Percentiles rank a stretch among this genome's conserved stretches.
Evolutionary conservation across 1,284 basidiomycete species (phyloP).

Genomic region (Vanrija sp.): DNA sequence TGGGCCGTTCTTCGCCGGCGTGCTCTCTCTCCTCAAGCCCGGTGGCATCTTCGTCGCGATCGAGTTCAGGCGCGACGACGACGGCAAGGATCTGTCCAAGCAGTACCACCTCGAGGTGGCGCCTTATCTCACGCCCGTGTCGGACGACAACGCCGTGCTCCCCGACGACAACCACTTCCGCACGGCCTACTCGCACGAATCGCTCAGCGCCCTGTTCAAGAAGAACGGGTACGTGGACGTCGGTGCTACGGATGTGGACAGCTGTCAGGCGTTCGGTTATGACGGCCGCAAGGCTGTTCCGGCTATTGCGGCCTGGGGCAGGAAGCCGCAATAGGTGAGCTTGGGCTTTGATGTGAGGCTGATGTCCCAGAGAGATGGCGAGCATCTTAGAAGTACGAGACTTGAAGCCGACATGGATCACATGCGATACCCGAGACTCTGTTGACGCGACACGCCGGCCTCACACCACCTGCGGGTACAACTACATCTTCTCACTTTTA

Average conservation of each 20-base stretch:
- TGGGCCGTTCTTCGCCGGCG: slow-evolving; percentile 6
- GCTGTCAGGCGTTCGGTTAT: not conserved
- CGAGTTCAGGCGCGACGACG: slow-evolving; percentile 16
- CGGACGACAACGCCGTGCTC: slow-evolving; percentile 4
- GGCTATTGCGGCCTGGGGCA: not conserved
- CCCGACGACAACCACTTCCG: not conserved
- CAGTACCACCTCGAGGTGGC: slow-evolving; percentile 7
- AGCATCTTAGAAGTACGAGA: too few species aligned
- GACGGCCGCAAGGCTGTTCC: not conserved
- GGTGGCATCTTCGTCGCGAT: slow-evolving; percentile 10
- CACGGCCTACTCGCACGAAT: not conserved
- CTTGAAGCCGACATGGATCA: too few species aligned
- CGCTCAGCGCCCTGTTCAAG: not conserved
- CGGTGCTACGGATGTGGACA: not conserved
- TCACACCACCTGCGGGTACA: not conserved
- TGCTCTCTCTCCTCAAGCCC: slow-evolving; percentile 10
- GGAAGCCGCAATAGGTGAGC: not conserved
- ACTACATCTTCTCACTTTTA: not conserved
- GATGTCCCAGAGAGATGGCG: too few species aligned
- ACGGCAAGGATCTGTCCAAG: slow-evolving; percentile 6
- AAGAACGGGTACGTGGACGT: not conserved
- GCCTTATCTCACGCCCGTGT: not conserved
- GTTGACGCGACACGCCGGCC: not conserved
- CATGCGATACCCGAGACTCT: too few species aligned
- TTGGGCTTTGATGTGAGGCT: too few species aligned